These are phyloP conservation scores for Takakia lepidozioides DNA, from an alignment of 225 moss, liverwort and hornwort species.

Conservation along the genomic window DNA sequence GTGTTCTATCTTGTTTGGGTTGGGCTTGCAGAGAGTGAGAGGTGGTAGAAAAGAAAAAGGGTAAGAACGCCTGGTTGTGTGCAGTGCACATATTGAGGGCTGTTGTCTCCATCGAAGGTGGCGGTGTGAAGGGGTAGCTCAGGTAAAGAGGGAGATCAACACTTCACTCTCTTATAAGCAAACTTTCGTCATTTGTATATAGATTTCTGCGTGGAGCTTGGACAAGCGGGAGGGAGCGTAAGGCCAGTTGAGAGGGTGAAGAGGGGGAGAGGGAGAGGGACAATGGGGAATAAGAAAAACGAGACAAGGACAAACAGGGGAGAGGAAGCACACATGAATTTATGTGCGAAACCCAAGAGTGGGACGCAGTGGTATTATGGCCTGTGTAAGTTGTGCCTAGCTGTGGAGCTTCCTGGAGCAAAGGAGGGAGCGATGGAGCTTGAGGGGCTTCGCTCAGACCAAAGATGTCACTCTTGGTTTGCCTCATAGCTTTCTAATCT, in stretches of 20 bases:
- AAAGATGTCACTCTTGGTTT: constrained; percentile 87
- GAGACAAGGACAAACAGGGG: constrained; percentile 24
- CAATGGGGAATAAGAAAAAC: constrained; percentile 19
- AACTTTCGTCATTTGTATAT: constrained; percentile 59
- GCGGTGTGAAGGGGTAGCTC: constrained; percentile 50
- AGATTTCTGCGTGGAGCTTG: constrained; percentile 69
- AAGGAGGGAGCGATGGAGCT: constrained; percentile 98
- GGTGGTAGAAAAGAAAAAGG: no score
- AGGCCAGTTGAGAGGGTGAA: constrained; percentile 20
- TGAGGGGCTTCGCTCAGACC: constrained; percentile 87
- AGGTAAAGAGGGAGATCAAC: constrained; percentile 57
- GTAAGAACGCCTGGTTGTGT: constrained; percentile 31
- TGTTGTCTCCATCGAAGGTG: constrained; percentile 36
- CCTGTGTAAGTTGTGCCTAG: constrained; percentile 82
- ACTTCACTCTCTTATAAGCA: constrained; percentile 42
- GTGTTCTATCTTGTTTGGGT: no score
- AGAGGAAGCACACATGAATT: constrained; percentile 27
- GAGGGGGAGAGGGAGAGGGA: constrained; percentile 12
- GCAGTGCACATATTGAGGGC: constrained; percentile 38
- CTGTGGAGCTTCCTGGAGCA: constrained; percentile 92
- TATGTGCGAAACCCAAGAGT: constrained; percentile 43
- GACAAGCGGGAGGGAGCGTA: constrained; percentile 63
- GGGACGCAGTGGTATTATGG: constrained; percentile 75
- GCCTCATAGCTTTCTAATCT: constrained; percentile 88
- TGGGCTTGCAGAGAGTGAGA: no score